Base-by-base conservation (phyloP, 495 filamentous ascomycete genomes). In the Aspergillus saccharolyticus region DNA sequence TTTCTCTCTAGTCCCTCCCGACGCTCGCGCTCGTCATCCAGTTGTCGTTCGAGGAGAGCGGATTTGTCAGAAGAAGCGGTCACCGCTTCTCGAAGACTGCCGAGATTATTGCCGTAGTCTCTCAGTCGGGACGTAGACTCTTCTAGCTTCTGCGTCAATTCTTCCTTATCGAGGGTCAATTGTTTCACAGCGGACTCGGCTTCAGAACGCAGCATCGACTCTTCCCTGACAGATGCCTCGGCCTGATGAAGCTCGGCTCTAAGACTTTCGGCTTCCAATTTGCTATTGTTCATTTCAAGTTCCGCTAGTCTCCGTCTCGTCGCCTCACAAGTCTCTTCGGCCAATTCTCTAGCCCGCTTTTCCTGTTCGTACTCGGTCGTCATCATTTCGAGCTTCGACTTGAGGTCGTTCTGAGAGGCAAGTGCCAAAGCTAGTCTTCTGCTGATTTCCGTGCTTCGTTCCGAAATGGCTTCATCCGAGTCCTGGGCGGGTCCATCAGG, bases 251-350 rank as follows among this genome's bases (percentile, higher is more conserved):
- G 72, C 63, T 96, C 89, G 4, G 88, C 85, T 57, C 90, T 86
- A 45, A 99, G 73, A 39, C 84, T 86, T 70, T 97, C 94, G 4
- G 91, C 78, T 63, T 97, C 92, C 1, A 87, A 80, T 9, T 88
- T 80, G 52, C 87, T 90, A 57, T 84, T 87, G 58, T 94, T 88
- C 70, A 91, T 87, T 62, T 97, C 92, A 7, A 97, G 74, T 58
- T 96, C 90, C 10, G 84, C 79, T 65, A 96, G 83, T 21, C 93
- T 83, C 70, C 84, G 88, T 61, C 96, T 84, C 17, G 91, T 88
- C 18, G 89, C 88, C 53, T 87, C 86, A 10, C 87, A 83, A 1
- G 88, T 93, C 54, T 96, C 93, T 63, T 99, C 94, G 0, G 94
- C 91, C 5, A 96, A 74, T 66, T 89, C 85, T 28, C 89, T 80